phyloP scores from a whole-genome alignment of 257 asterid species.

The Euphrasia confusa region DNA sequence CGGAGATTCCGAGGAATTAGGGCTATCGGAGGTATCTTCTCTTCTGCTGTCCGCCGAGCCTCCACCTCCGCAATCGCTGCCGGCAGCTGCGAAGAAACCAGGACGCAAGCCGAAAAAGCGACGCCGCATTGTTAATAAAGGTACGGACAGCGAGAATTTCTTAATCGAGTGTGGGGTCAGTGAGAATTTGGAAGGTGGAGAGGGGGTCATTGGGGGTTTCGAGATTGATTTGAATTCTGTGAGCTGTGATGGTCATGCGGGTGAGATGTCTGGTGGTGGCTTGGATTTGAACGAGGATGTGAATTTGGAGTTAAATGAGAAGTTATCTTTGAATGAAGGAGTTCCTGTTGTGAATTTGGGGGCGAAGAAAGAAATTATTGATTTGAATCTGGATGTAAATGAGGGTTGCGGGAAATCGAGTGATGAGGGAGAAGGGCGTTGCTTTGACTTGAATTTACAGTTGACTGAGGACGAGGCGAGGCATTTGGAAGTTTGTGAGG shows the following conservation, averaged over 20 bases:
- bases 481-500: slow-evolving; percentile 31
- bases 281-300: slow-evolving; percentile 56
- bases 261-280: slow-evolving; percentile 31
- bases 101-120: slow-evolving; percentile 42
- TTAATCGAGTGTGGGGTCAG: slow-evolving; percentile 26
- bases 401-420: slow-evolving; percentile 35
- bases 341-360: slow-evolving; percentile 22
- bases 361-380: slow-evolving; percentile 41
- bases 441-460: slow-evolving; percentile 80
- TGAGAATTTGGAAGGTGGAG: slow-evolving; percentile 27
- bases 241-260: slow-evolving; percentile 34
- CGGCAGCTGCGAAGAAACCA: slow-evolving; percentile 23
- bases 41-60: slow-evolving; percentile 35
- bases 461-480: slow-evolving; percentile 49
- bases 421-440: slow-evolving; percentile 31
- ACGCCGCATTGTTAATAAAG: slow-evolving; percentile 35
- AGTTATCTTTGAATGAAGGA: slow-evolving; percentile 20
- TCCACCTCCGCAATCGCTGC: slow-evolving; percentile 25
- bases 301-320: slow-evolving; percentile 35
- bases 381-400: slow-evolving; percentile 64
- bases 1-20: slow-evolving; percentile 71
- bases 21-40: slow-evolving; percentile 34
- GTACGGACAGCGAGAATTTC: slow-evolving; percentile 28
- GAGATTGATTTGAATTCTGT: slow-evolving; percentile 39
- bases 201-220: slow-evolving; percentile 30